Conservation (phyloP, 108 stramenopile genomes). For the Fistulifera pelliculosa region DNA sequence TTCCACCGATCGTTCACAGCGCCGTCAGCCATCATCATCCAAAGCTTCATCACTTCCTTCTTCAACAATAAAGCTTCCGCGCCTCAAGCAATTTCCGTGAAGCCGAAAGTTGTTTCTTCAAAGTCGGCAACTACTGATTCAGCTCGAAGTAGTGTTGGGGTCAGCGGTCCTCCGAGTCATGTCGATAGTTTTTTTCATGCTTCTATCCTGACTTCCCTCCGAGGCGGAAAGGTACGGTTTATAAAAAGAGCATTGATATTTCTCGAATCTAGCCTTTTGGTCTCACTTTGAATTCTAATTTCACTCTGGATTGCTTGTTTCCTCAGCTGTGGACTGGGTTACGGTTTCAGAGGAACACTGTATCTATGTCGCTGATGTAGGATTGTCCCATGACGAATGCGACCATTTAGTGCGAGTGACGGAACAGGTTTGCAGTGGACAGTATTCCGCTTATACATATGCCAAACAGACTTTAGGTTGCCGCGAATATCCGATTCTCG, state of each 20-base stretch:
- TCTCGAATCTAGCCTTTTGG: no score
- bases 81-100: no score
- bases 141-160: no score
- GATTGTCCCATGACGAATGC: slow-evolving; percentile 35
- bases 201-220: slow-evolving; percentile 15
- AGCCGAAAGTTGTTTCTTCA: no score
- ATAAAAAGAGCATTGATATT: no score
- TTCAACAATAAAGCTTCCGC: no score
- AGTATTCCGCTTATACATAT: slow-evolving; percentile 65
- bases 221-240: slow-evolving; percentile 15
- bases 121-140: no score
- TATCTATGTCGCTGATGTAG: slow-evolving; percentile 61
- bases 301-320: neutral
- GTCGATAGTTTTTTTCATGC: no score
- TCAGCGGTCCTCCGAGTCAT: no score
- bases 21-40: slow-evolving; percentile 6
- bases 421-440: slow-evolving; percentile 49
- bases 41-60: no score
- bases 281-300: no score
- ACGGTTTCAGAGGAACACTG: slow-evolving; percentile 41
- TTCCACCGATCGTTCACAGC: slow-evolving; percentile 10
- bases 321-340: slow-evolving; percentile 41
- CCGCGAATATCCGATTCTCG: slow-evolving; percentile 52
- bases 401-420: slow-evolving; percentile 41
- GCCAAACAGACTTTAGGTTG: slow-evolving; percentile 79